Evolutionary conservation across 1,284 basidiomycete species (phyloP).

Genomic region (Porodaedalea pini): DNA sequence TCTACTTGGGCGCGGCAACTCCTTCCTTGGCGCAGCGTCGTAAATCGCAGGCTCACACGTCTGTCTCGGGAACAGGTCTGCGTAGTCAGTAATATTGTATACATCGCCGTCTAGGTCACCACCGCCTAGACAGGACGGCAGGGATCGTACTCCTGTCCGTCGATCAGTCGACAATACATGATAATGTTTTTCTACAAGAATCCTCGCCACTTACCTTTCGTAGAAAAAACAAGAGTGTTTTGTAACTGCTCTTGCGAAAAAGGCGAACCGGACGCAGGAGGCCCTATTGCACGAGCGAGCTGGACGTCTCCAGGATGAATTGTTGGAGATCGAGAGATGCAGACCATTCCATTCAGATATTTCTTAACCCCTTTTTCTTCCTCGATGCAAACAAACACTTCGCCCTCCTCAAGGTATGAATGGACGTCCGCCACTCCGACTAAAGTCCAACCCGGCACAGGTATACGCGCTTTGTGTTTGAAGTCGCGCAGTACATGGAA

Average conservation of each 20-base stretch:
- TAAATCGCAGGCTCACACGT: conserved; percentile 51
- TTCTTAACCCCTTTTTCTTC: conserved; percentile 34
- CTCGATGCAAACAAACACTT: conserved; percentile 59
- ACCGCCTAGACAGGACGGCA: conserved; percentile 60
- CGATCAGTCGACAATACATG: too few species aligned
- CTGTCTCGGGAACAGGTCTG: conserved; percentile 18
- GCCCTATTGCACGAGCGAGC: conserved; percentile 32
- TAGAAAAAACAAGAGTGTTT: conserved; percentile 50
- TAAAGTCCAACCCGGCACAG: conserved; percentile 60
- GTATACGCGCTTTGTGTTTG: conserved; percentile 66
- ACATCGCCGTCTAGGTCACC: conserved; percentile 62
- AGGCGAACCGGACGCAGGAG: conserved; percentile 23
- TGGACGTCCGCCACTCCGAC: conserved; percentile 68
- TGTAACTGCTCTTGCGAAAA: conserved; percentile 18
- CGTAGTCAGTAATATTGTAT: conserved; percentile 46
- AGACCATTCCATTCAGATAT: conserved; percentile 53
- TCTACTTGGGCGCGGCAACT: conserved; percentile 47
- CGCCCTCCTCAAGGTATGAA: conserved; percentile 42
- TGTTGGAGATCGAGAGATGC: conserved; percentile 45
- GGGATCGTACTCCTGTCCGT: conserved; percentile 49
- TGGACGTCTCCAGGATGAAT: conserved; percentile 35
- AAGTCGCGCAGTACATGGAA: conserved; percentile 61
- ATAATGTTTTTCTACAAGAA: not conserved
- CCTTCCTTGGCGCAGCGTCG: conserved; percentile 31
- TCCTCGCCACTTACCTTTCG: not conserved